Base-by-base conservation (phyloP, 192 early-diverging fungal genomes). In the Rhizophagus clarus region DNA sequence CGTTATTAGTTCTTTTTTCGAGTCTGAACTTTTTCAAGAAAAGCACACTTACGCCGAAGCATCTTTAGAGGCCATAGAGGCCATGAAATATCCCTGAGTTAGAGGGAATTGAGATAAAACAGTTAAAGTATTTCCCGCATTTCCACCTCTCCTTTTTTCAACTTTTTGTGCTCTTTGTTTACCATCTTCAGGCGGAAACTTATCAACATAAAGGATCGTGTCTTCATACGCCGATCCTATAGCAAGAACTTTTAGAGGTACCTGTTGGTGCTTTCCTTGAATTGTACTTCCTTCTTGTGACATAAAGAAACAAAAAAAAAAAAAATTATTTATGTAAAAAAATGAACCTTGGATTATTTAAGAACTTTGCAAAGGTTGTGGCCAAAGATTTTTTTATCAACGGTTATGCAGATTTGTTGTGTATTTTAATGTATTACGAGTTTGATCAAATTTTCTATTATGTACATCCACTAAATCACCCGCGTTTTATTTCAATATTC, bases 111-210 rank as follows among this genome's bases (percentile, higher is more conserved):
- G 91, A 40, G 85, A 82, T 14, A 92, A 80, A 7, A 91, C 85
- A 34, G 85, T 83, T 22, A 89, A 84, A 9, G 88, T 87, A 61
- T 93, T 93, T 34, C 85, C 85, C 29, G 85, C 83, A 62, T 93
- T 93, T 22, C 92, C 92, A 32, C 92, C 92, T 26, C 89, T 84
- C n/a, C 92, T 84, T 64, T 88, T 84, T 66, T 93, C 89, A n/a
- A 90, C 85, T 40, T 79, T 14, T 37, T 87, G 77, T 40, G 91
- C 89, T n/a, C 89, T 66, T 22, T 87, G 78, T 80, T 93, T 93
- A 10, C 85, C 82, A 68, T 92, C 92, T 80, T 93, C 91, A 31
- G 68, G 61, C 1, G 92, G 92, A 72, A 87, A 91, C 17, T 83
- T 61, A 49, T 87, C 83, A 26, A 93, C 90, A 72, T 87, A 85